Evolutionary conservation across 2,329 filamentous ascomycete species (phyloP).

Genomic region (Emmonsia crescens): DNA sequence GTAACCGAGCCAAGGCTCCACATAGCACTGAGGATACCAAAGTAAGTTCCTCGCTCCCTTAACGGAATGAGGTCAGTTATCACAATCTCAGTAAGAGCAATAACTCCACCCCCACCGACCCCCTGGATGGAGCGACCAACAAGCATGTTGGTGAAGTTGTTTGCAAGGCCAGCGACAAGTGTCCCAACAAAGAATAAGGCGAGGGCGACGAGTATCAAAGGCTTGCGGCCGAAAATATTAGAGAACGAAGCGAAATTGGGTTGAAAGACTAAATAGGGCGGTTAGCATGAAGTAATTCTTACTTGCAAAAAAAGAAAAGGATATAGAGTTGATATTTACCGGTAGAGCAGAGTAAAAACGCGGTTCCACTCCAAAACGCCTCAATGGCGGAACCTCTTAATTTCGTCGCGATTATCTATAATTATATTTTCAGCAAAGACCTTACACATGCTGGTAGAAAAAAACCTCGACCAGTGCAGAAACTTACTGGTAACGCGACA

Average conservation of each 20-base stretch:
- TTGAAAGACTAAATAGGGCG: conserved; percentile 34
- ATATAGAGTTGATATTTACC: conserved; percentile 15
- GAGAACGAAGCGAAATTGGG: conserved; percentile 39
- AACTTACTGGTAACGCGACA: conserved; percentile 43
- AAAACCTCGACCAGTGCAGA: background rate
- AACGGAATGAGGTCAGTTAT: conserved; percentile 37
- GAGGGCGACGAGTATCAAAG: conserved; percentile 30
- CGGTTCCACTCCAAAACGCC: conserved; percentile 62
- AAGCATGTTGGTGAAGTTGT: conserved; percentile 37
- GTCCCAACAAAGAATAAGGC: conserved; percentile 37
- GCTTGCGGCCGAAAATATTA: conserved; percentile 38
- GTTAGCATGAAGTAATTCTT: background rate
- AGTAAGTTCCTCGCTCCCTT: conserved; percentile 29
- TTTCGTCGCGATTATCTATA: conserved; percentile 39
- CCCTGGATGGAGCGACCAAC: conserved; percentile 36
- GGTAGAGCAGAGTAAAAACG: conserved; percentile 54
- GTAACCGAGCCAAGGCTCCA: conserved; percentile 32
- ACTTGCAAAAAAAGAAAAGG: background rate
- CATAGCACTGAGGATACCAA: conserved; percentile 30
- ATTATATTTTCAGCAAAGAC: background rate
- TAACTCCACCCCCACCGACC: conserved; percentile 36
- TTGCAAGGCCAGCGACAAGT: conserved; percentile 31
- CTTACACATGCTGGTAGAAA: background rate
- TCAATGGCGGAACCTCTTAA: conserved; percentile 46
- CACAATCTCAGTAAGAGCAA: conserved; percentile 34